Evolutionary conservation across 2,329 filamentous ascomycete species (phyloP), one percentile per base, ranked within the genome.

Genomic region (Trichothecium sympodiale): DNA sequence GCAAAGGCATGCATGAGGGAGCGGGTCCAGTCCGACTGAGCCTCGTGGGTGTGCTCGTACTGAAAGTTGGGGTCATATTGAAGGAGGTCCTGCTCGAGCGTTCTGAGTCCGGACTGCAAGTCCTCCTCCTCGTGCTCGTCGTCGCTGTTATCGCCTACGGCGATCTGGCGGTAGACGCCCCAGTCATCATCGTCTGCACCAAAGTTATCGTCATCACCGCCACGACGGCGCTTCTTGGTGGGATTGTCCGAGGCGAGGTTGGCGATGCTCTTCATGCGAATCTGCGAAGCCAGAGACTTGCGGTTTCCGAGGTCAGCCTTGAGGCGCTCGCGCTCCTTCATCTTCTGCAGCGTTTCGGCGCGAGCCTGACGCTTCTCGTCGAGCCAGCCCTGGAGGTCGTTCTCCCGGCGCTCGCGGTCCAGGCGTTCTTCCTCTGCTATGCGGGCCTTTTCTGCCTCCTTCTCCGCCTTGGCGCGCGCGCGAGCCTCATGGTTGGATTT

Each of bases 141-240:
- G 42, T 91, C 85, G 51, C 82, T 85, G 46, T 70, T 71, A 7
- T 83, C 81, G 34, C 86, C 87, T 1, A 83, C 86, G 2, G 86
- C 84, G 38, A 96, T 93, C 29, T 85, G 85, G 36, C 91, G 80
- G 59, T 98, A 98, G 12, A 98, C 86, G 39, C 86, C 86, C 91
- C 91, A 98, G 57, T 98, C 91, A 38, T 93, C 88, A 52, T 98
- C 91, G 56, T 98, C 89, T 34, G 88, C 88, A 38, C 91, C 91
- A 53, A 98, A 98, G 41, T 85, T 87, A 54, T 98, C 91, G 49
- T 98, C 91, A 53, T 96, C 89, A 4, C 81, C 84, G 7, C 86
- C 87, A 14, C 88, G 78, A 12, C 86, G 71, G 38, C 89, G 76
- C 59, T 94, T 93, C 56, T 88, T 87, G 44, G 71, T 66, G 1